Evolutionary conservation across 2,329 filamentous ascomycete genomes (phyloP).

Genomic region (Alternaria dauci): DNA sequence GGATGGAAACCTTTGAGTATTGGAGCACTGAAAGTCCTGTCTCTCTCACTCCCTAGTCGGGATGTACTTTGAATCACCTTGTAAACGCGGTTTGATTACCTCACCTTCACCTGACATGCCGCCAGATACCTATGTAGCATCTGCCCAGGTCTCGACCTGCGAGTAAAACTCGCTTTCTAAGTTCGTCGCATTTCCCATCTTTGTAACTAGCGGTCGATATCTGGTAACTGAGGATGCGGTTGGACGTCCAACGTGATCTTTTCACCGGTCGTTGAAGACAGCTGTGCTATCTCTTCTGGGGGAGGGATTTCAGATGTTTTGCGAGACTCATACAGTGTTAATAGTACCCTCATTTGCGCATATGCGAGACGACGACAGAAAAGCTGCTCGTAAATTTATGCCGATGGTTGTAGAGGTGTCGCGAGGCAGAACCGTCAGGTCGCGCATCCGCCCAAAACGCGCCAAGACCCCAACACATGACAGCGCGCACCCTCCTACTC

Average conservation of each 20-base stretch:
- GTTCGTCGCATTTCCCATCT: too few species aligned
- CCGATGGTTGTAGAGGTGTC: not conserved
- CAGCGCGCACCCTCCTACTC: conserved; percentile 7
- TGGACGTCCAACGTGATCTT: too few species aligned
- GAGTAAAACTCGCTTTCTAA: not conserved
- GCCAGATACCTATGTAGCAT: not conserved
- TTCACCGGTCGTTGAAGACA: too few species aligned
- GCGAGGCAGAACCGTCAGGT: not conserved
- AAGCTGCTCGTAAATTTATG: not conserved
- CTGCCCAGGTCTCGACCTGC: not conserved
- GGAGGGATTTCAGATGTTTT: not conserved
- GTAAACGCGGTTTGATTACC: not conserved
- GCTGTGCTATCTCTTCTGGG: not conserved
- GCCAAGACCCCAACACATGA: conserved; percentile 23
- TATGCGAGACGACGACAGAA: accelerated
- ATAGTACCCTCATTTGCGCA: not conserved
- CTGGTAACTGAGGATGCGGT: too few species aligned
- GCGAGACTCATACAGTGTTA: accelerated
- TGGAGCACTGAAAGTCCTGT: not conserved
- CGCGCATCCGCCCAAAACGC: not conserved
- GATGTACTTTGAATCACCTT: not conserved
- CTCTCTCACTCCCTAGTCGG: not conserved
- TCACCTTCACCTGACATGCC: not conserved
- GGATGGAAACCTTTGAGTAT: not conserved
- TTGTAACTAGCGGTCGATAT: too few species aligned